Percentiles rank a stretch among this genome's conserved stretches.
These are phyloP conservation scores for Cordyceps tenuipes DNA, from an alignment of 2,329 filamentous ascomycete genomes.

Conservation along the genomic window DNA sequence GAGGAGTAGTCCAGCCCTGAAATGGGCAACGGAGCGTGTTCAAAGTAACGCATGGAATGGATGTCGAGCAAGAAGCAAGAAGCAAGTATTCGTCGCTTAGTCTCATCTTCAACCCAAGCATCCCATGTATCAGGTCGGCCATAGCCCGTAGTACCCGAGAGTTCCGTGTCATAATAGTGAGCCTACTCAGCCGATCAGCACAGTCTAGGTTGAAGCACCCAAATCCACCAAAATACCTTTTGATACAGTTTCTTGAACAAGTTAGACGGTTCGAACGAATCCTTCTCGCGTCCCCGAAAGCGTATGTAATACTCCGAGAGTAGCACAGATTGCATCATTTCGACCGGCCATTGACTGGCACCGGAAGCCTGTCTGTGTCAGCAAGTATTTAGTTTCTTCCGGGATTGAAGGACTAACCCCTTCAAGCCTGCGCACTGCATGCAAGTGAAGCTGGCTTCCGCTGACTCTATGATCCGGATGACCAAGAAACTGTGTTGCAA, in stretches of 20 bases:
- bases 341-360: constrained; percentile 35
- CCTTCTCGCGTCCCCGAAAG: constrained; percentile 43
- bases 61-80: constrained; percentile 50
- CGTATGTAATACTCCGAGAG: constrained; percentile 48
- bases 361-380: constrained; percentile 30
- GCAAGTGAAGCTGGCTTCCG: constrained; percentile 42
- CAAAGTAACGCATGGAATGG: constrained; percentile 46
- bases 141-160: background rate
- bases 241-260: constrained; percentile 43
- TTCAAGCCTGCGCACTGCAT: constrained; percentile 41
- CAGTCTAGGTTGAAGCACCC: constrained; percentile 6
- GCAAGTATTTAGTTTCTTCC: constrained; percentile 3
- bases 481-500: constrained; percentile 43
- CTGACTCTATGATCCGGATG: constrained; percentile 41
- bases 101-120: constrained; percentile 44
- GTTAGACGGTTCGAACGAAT: constrained; percentile 38
- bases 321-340: constrained; percentile 45
- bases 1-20: constrained; percentile 30
- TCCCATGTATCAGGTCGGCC: constrained; percentile 25
- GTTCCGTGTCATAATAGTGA: background rate
- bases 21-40: constrained; percentile 32
- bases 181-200: background rate
- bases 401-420: constrained; percentile 33
- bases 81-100: constrained; percentile 44
- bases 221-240: constrained; percentile 37